Evolutionary conservation across 1,139 yeast species (phyloP).

Genomic region (Saccharomycopsis hybrid): DNA sequence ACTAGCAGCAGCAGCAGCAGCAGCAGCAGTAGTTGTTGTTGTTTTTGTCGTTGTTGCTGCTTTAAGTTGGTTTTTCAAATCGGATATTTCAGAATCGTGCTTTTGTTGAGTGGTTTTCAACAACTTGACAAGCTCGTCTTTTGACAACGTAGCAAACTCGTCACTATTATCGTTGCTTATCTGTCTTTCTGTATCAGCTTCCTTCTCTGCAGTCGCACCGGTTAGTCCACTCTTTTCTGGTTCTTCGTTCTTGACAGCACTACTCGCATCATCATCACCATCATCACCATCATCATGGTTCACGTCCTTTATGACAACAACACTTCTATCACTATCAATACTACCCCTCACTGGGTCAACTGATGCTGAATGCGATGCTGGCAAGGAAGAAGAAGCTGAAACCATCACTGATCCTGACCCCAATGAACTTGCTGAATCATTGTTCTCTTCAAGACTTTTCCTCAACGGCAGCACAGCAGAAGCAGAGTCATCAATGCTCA

Average conservation of each 20-base stretch:
- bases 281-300: neutral
- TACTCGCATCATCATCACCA: constrained; percentile 22
- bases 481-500: neutral
- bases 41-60: constrained; percentile 9
- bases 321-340: neutral
- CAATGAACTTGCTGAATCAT: too few species aligned
- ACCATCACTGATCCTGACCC: too few species aligned
- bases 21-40: constrained; percentile 24
- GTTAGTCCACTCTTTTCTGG: neutral
- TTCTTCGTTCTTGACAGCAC: neutral
- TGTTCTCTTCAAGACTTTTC: too few species aligned
- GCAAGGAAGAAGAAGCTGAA: too few species aligned
- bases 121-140: neutral
- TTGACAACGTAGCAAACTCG: too few species aligned
- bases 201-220: neutral
- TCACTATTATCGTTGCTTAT: too few species aligned
- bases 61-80: constrained; percentile 7
- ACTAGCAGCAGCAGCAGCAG: neutral
- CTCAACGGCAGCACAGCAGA: too few species aligned
- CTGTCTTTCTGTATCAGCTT: too few species aligned
- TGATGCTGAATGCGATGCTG: too few species aligned
- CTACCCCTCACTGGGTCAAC: too few species aligned
- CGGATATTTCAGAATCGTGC: neutral
- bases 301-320: neutral
- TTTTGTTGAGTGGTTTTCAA: neutral